Evolutionary conservation across 106 monocot species (phyloP).

Genomic region (Acorus gramineus): DNA sequence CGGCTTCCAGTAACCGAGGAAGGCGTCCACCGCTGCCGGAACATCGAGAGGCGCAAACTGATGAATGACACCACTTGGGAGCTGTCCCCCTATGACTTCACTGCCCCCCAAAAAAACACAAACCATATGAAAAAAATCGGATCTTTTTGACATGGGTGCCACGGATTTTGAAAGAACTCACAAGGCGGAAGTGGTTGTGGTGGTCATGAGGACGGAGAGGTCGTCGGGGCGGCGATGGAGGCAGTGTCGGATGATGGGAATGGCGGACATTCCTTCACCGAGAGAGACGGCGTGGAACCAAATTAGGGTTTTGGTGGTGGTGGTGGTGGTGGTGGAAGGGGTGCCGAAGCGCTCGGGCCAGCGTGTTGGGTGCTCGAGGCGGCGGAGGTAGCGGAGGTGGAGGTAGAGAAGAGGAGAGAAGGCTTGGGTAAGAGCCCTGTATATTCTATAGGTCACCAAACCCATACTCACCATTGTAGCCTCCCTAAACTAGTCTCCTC

Average conservation of each 20-base stretch:
- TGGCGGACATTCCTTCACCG: constrained; percentile 75
- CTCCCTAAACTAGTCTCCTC: too few species aligned
- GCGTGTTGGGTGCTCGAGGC: constrained; percentile 63
- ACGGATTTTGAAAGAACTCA: constrained; percentile 20
- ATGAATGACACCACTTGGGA: constrained; percentile 72
- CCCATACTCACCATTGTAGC: constrained; percentile 1
- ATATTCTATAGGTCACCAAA: constrained; percentile 36
- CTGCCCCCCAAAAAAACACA: constrained; percentile 22
- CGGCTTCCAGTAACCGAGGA: constrained; percentile 75
- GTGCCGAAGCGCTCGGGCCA: constrained; percentile 74
- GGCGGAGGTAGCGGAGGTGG: constrained; percentile 31
- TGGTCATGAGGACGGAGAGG: constrained; percentile 61
- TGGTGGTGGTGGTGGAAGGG: constrained; percentile 30
- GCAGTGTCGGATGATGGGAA: constrained; percentile 73
- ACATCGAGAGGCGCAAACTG: constrained; percentile 92
- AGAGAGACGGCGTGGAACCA: constrained; percentile 99
- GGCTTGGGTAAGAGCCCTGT: constrained; percentile 34
- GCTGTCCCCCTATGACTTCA: constrained; percentile 69
- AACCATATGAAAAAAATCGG: neutral
- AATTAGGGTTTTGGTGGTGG: constrained; percentile 32
- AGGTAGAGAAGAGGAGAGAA: constrained; percentile 36
- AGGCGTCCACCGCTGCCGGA: constrained; percentile 49
- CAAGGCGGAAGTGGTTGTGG: constrained; percentile 81
- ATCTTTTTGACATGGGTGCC: neutral
- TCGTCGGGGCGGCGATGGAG: constrained; percentile 18